phyloP scores from a whole-genome alignment of 441 rosid genomes.

The Dalechampia spathulata region DNA sequence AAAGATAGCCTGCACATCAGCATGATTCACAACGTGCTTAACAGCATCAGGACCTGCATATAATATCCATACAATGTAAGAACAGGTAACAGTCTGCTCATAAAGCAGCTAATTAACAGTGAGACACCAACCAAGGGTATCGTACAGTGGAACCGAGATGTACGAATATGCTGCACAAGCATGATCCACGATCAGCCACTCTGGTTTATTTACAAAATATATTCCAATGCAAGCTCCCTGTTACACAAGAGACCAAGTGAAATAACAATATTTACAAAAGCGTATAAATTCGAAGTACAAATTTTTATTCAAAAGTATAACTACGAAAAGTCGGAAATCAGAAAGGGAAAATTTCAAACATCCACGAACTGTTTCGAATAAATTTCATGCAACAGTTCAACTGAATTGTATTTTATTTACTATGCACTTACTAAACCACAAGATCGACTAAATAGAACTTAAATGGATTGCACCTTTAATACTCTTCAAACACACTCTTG shows the following conservation, averaged over 20 bases:
- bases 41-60: slow-evolving; percentile 95
- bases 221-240: slow-evolving; percentile 82
- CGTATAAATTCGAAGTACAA: neutral
- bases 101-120: neutral
- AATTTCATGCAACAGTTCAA: neutral
- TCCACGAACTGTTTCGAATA: no score
- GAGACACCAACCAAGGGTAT: slow-evolving; percentile 74
- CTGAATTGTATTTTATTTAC: neutral
- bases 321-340: neutral
- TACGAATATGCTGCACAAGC: slow-evolving; percentile 91
- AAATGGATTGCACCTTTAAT: neutral
- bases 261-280: neutral
- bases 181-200: slow-evolving; percentile 90
- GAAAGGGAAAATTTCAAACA: no score
- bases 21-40: slow-evolving; percentile 75
- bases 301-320: neutral
- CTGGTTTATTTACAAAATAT: slow-evolving; percentile 86
- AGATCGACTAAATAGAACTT: neutral
- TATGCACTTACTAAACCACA: no score
- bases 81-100: slow-evolving; percentile 4
- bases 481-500: neutral
- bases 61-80: slow-evolving; percentile 8
- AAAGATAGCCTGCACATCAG: slow-evolving; percentile 77
- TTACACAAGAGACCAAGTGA: slow-evolving; percentile 14
- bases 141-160: slow-evolving; percentile 91